Conservation (phyloP, 2,329 filamentous ascomycete species). For the Elsinoe fawcettii region DNA sequence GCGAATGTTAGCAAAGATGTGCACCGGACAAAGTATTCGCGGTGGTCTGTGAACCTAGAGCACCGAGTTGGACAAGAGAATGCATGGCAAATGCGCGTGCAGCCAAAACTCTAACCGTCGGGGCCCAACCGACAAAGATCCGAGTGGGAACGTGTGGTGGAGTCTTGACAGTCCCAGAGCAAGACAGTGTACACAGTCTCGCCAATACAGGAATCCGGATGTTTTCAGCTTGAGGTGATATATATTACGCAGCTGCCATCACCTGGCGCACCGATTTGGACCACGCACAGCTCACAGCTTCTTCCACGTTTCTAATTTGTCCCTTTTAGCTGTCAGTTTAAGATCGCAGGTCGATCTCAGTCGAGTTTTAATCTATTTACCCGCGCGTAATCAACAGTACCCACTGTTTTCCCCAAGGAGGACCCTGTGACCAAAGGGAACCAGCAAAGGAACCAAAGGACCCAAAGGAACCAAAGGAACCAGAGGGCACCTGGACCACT, state of each 20-base stretch:
- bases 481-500: neutral
- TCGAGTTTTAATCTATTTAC: constrained; percentile 2
- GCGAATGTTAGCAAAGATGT: neutral
- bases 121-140: neutral
- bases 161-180: neutral
- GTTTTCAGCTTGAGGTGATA: neutral
- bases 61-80: neutral
- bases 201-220: neutral
- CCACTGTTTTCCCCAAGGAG: neutral
- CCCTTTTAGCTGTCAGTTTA: neutral
- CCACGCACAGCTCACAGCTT: no score
- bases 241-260: constrained; percentile 3
- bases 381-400: constrained; percentile 1
- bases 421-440: constrained; percentile 12
- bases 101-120: neutral
- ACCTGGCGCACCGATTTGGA: neutral
- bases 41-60: constrained; percentile 11
- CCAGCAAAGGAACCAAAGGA: neutral
- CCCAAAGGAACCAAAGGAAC: neutral
- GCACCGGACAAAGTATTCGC: constrained; percentile 1
- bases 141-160: neutral
- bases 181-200: constrained; percentile 2
- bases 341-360: constrained; percentile 13
- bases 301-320: neutral
- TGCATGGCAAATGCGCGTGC: neutral